Conservation (phyloP, 2,329 filamentous ascomycete species). For the Sporothrix brasiliensis region DNA sequence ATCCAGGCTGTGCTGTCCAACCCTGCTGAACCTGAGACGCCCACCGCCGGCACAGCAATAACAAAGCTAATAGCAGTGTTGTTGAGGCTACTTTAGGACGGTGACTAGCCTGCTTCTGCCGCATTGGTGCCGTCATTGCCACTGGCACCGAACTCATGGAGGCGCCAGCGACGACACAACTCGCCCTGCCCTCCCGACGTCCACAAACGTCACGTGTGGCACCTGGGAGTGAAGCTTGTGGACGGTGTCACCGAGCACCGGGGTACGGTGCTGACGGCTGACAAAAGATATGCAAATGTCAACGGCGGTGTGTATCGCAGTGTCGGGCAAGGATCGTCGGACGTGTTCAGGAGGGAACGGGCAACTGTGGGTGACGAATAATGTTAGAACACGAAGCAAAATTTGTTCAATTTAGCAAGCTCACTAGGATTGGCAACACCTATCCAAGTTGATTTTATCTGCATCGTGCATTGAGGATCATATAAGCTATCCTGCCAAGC, state of each 20-base stretch:
- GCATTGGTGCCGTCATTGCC: too few species aligned
- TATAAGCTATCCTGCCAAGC: too few species aligned
- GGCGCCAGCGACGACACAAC: not conserved
- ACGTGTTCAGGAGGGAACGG: not conserved
- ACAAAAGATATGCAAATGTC: not conserved
- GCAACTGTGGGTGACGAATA: too few species aligned
- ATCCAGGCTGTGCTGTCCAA: not conserved
- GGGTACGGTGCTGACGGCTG: not conserved
- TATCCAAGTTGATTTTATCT: too few species aligned
- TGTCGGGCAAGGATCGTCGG: not conserved
- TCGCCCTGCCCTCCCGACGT: not conserved
- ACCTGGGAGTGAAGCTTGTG: not conserved
- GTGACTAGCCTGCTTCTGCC: too few species aligned
- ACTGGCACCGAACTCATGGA: not conserved
- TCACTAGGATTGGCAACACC: too few species aligned
- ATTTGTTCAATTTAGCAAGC: too few species aligned
- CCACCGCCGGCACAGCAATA: not conserved
- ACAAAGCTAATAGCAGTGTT: too few species aligned
- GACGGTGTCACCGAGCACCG: not conserved
- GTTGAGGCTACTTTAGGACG: too few species aligned
- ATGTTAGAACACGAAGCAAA: too few species aligned
- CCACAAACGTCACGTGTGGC: not conserved
- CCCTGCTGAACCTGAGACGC: not conserved
- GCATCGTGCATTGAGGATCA: too few species aligned
- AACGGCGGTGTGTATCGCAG: not conserved